Conservation (phyloP, 1,139 yeast genomes). For the Geotrichum cucujoidarum region DNA sequence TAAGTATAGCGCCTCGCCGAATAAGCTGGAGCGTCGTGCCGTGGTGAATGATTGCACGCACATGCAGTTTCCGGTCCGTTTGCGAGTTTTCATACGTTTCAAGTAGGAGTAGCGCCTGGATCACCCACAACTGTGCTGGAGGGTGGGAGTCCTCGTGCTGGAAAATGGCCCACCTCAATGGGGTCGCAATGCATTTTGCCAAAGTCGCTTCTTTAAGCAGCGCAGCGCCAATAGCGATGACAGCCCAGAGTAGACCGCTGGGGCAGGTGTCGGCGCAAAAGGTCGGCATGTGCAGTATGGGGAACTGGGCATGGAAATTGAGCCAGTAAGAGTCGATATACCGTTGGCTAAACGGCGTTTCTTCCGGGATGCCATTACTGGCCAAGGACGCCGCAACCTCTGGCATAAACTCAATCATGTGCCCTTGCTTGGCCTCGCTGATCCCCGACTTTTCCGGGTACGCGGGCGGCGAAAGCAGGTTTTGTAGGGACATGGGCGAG, state of each 20-base stretch:
- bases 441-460: conserved; percentile 16
- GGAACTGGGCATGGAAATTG: conserved; percentile 56
- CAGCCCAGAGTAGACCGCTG: conserved; percentile 51
- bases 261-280: conserved; percentile 51
- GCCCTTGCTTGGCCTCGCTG: conserved; percentile 21
- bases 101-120: conserved; percentile 57
- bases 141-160: conserved; percentile 55
- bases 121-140: conserved; percentile 55
- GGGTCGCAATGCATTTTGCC: conserved; percentile 52
- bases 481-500: conserved; percentile 39
- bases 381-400: conserved; percentile 4
- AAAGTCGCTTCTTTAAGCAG: conserved; percentile 37
- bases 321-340: conserved; percentile 46
- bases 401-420: conserved; percentile 18
- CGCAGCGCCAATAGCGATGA: conserved; percentile 54
- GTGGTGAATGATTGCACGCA: conserved; percentile 70
- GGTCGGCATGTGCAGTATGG: conserved; percentile 59
- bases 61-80: conserved; percentile 50
- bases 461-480: conserved; percentile 36
- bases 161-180: conserved; percentile 57
- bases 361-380: background rate
- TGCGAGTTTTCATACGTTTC: conserved; percentile 67
- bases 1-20: conserved; percentile 58
- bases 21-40: conserved; percentile 70
- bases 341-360: conserved; percentile 21